phyloP scores from a whole-genome alignment of 306 rosid species.

The Rosa lucieae region DNA sequence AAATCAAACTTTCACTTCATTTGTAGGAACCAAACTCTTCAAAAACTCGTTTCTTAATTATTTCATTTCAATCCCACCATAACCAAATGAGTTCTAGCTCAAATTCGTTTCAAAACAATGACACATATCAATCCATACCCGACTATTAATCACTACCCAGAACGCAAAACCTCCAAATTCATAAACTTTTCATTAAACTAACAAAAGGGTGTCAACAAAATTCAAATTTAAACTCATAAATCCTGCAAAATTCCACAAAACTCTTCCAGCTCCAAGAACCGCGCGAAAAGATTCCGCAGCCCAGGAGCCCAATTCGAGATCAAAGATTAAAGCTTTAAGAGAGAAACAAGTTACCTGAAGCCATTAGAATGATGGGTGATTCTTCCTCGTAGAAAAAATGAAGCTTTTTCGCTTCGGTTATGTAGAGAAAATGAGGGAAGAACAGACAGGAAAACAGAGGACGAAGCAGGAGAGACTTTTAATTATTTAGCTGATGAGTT shows the following conservation, averaged over 20 bases:
- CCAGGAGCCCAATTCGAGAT: conserved; percentile 1
- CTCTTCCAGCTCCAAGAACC: background rate
- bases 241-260: conserved; percentile 1
- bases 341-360: conserved; percentile 52
- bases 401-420: conserved; percentile 9
- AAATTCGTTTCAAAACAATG: conserved; percentile 17
- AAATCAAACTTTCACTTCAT: background rate
- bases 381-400: background rate
- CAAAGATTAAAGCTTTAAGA: background rate
- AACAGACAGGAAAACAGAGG: background rate
- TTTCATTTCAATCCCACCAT: background rate
- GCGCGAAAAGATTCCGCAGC: background rate
- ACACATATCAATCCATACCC: background rate
- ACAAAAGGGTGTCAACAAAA: background rate
- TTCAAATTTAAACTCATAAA: background rate
- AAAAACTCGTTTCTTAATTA: background rate
- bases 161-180: background rate
- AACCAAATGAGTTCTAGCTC: conserved; percentile 6
- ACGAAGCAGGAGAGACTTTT: background rate
- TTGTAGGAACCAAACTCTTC: background rate
- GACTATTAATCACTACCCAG: conserved; percentile 6
- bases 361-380: conserved; percentile 38
- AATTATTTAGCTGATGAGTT: background rate
- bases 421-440: conserved; percentile 24
- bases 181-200: background rate